A percentile compares a stretch with the other conserved stretches of the same genome.
Evolutionary conservation across 345 rosid species (phyloP).

Genomic region (Hypericum androsaemum): DNA sequence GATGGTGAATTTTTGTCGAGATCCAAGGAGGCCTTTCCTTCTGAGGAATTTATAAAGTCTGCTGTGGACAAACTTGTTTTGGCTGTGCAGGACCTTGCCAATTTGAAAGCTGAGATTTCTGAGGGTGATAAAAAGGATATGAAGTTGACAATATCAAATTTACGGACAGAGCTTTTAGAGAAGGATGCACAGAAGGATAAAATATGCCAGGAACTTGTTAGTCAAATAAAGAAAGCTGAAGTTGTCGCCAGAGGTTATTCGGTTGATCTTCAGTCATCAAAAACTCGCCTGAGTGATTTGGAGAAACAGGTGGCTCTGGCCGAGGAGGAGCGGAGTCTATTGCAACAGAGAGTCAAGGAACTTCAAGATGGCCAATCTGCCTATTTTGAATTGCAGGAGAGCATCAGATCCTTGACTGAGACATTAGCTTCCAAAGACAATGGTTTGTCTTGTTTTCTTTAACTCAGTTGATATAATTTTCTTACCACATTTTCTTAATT

Average conservation of each 20-base stretch:
- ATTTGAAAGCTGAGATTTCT: constrained; percentile 33
- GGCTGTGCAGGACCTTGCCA: constrained; percentile 39
- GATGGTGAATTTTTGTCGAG: constrained; percentile 16
- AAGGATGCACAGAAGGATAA: constrained; percentile 72
- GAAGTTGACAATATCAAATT: constrained; percentile 51
- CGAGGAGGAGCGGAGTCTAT: constrained; percentile 37
- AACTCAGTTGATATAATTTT: constrained; percentile 6
- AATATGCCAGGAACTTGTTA: constrained; percentile 70
- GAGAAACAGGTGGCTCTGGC: constrained; percentile 39
- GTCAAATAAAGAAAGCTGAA: constrained; percentile 91
- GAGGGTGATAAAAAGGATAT: constrained; percentile 56
- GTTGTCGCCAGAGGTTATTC: constrained; percentile 49
- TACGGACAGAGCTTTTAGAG: constrained; percentile 89
- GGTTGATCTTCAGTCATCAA: constrained; percentile 57
- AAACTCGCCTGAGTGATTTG: constrained; percentile 38
- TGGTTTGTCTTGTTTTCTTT: constrained; percentile 36
- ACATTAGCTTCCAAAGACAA: constrained; percentile 66
- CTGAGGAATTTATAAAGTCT: constrained; percentile 48
- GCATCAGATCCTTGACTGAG: constrained; percentile 39
- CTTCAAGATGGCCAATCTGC: constrained; percentile 50
- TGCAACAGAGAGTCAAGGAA: constrained; percentile 46
- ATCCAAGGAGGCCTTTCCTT: constrained; percentile 20
- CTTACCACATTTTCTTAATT: not conserved
- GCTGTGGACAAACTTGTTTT: constrained; percentile 43
- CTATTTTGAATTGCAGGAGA: constrained; percentile 42